Evolutionary conservation across 1,139 yeast genomes (phyloP), one percentile per base, ranked within the genome.

Genomic region (Hyphopichia burtonii): DNA sequence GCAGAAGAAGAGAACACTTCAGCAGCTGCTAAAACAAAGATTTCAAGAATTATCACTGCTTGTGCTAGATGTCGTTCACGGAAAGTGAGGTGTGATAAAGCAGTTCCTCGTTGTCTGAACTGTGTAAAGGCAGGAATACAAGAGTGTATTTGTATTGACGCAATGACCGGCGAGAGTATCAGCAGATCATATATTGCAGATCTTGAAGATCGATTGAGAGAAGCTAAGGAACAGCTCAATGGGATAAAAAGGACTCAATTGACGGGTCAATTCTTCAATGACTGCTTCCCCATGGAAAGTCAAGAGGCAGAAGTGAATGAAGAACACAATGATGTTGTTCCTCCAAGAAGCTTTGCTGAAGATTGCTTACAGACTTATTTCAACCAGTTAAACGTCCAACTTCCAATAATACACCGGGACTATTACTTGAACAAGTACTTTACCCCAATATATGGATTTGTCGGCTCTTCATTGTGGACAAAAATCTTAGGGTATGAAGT

Each of bases 331-430:
- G 43, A 27, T 9, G 42, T 38, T 17, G 6, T 43, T 2, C 51
- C 52, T 7, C 33, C 41, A 3, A 31, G 38, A 18, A 35, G 30
- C 5, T 38, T 41, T n/a, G 46, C 43, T 14, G 49, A 49, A 30
- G 19, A 31, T 10, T 45, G 48, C 31, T 33, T 50, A 11, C 28
- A 37, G 11, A 27, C 32, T 20, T 50, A 31, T 38, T 49, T 50
- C 36, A 27, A 39, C 11, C 40, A 31, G 28, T 25, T 41, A 7
- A 49, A 48, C 33, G 23, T 41, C n/a, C 51, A 47, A 34, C 27
- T 44, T 9, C 53, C 53, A 23, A 41, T 50, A n/a, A 23, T 50
- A 19, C 51, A 49, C 34, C 39, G 51, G 4, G 51, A 48, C 11
- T 41, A 39, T 39, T 49, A 41, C 34, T 25, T 50, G 10, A 31